Evolutionary conservation across 805 yeast species (phyloP).

Genomic region (Spathaspora arborariae): DNA sequence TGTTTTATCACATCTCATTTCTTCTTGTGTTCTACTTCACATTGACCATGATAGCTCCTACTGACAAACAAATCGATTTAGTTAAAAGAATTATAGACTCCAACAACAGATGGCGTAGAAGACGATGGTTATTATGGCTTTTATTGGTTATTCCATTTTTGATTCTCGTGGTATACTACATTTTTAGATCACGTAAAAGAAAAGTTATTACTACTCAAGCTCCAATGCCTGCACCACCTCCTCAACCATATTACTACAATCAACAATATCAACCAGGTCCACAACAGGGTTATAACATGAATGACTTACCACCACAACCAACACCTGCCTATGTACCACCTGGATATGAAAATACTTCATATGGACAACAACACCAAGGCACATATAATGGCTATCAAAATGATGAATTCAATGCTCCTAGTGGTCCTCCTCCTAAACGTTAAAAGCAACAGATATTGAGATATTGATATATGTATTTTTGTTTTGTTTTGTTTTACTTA

Average conservation of each 20-base stretch:
- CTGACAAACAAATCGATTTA: neutral
- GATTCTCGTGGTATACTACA: neutral
- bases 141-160: slow-evolving; percentile 2
- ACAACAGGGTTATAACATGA: neutral
- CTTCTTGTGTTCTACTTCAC: neutral
- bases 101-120: neutral
- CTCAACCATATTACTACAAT: neutral
- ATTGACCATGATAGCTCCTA: neutral
- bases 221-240: slow-evolving; percentile 3
- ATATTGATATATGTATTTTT: neutral
- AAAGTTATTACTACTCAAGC: neutral
- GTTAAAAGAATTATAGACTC: neutral
- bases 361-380: neutral
- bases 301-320: slow-evolving; percentile 5
- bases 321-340: slow-evolving; percentile 2
- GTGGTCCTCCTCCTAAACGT: neutral
- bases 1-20: no score
- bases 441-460: neutral
- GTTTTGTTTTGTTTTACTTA: neutral
- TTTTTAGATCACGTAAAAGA: slow-evolving; percentile 1
- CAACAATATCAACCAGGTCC: neutral
- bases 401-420: neutral
- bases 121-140: slow-evolving; percentile 5
- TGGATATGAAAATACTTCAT: neutral
- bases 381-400: neutral